These are phyloP conservation scores for Peltaster fructicola DNA, from an alignment of 2,329 filamentous ascomycete genomes.

Conservation along the genomic window DNA sequence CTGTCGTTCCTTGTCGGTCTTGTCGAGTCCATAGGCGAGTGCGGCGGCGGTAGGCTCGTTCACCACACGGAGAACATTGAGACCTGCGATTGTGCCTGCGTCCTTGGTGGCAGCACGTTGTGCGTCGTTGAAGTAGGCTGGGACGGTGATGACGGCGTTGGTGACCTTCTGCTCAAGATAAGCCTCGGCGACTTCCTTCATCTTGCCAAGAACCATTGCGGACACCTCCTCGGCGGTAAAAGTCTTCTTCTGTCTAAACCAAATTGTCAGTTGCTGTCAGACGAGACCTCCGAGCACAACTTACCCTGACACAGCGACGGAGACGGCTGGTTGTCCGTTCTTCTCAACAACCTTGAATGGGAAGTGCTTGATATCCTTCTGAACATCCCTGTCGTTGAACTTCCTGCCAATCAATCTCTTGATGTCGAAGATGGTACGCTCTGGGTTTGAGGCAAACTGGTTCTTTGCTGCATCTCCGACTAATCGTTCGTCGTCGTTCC, in stretches of 20 bases:
- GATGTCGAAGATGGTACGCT: conserved; percentile 30
- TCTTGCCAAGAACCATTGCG: conserved; percentile 67
- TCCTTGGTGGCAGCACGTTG: conserved; percentile 98
- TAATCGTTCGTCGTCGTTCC: conserved; percentile 90
- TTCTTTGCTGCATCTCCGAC: conserved; percentile 97
- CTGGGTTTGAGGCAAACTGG: conserved; percentile 45
- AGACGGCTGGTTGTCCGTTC: conserved; percentile 74
- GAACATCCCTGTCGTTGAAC: conserved; percentile 53
- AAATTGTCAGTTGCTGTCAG: conserved; percentile 4
- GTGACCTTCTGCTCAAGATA: conserved; percentile 81
- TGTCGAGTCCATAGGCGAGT: conserved; percentile 89
- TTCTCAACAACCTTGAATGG: conserved; percentile 87
- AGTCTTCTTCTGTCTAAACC: conserved; percentile 37
- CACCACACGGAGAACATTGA: conserved; percentile 93
- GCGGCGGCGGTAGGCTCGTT: conserved; percentile 96
- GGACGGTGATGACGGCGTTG: conserved; percentile 94
- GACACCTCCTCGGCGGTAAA: conserved; percentile 71
- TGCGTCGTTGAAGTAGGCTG: conserved; percentile 97
- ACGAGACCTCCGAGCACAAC: conserved; percentile 3
- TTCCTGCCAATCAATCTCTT: conserved; percentile 36
- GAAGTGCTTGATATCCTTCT: conserved; percentile 94
- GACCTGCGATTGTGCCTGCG: conserved; percentile 84
- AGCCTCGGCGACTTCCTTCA: conserved; percentile 93
- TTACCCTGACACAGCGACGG: conserved; percentile 48
- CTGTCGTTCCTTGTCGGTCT: conserved; percentile 70